Conservation (phyloP, 2,329 filamentous ascomycete genomes). For the Tolypocladium nubicola region DNA sequence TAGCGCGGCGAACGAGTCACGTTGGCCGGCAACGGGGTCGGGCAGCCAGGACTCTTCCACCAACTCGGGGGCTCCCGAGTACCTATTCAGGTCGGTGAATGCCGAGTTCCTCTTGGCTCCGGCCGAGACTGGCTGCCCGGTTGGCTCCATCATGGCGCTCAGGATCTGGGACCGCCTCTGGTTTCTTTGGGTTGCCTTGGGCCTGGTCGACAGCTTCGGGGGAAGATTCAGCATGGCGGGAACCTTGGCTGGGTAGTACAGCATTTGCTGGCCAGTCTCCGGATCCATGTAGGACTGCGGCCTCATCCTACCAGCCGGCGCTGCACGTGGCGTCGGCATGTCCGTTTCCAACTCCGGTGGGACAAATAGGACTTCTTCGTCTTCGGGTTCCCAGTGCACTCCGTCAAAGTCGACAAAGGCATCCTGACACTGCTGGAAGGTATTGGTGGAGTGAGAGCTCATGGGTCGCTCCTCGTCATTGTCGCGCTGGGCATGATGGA, state of each 20-base stretch:
- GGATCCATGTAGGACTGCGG: slow-evolving; percentile 53
- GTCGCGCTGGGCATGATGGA: background rate
- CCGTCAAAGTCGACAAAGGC: slow-evolving; percentile 78
- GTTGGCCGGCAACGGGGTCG: slow-evolving; percentile 30
- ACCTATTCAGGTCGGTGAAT: slow-evolving; percentile 8
- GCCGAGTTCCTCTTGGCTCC: slow-evolving; percentile 12
- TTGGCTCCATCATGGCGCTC: slow-evolving; percentile 39
- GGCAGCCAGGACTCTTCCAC: slow-evolving; percentile 30
- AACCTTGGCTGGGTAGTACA: slow-evolving; percentile 91
- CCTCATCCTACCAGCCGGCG: slow-evolving; percentile 17
- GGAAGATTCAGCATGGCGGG: slow-evolving; percentile 89
- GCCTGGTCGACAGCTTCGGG: slow-evolving; percentile 69
- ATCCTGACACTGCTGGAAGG: slow-evolving; percentile 53
- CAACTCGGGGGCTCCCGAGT: slow-evolving; percentile 7
- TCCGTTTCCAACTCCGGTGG: slow-evolving; percentile 10
- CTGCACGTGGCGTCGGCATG: slow-evolving; percentile 13
- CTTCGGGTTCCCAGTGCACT: slow-evolving; percentile 57
- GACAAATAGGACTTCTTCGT: slow-evolving; percentile 16
- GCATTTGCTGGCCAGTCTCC: slow-evolving; percentile 66
- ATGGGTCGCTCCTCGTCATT: slow-evolving; percentile 15
- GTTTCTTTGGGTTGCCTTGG: slow-evolving; percentile 52
- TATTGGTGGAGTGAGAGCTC: slow-evolving; percentile 46
- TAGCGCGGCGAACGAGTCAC: slow-evolving; percentile 21
- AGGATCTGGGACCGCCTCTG: slow-evolving; percentile 65
- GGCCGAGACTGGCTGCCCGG: slow-evolving; percentile 3